phyloP scores from a whole-genome alignment of 2,329 filamentous ascomycete genomes.

The Pestalotiopsis sp. region DNA sequence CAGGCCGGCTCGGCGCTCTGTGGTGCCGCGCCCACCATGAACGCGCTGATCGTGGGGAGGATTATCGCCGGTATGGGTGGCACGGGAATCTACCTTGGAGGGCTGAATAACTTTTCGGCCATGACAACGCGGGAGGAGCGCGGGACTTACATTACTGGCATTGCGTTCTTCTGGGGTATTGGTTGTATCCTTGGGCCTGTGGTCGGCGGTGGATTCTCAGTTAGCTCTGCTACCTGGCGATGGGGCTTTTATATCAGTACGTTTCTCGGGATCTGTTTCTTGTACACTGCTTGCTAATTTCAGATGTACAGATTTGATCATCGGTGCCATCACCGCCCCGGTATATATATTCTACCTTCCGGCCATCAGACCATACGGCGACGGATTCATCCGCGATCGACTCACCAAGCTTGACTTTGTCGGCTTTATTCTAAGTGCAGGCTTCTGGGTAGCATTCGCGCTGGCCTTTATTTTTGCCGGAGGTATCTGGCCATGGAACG shows the following conservation, averaged over 20 bases:
- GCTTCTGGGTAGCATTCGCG: slow-evolving; percentile 40
- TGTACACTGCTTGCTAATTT: neutral
- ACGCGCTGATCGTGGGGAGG: slow-evolving; percentile 48
- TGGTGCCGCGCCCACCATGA: slow-evolving; percentile 43
- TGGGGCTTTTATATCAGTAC: slow-evolving; percentile 54
- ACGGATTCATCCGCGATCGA: slow-evolving; percentile 23
- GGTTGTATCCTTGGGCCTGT: slow-evolving; percentile 48
- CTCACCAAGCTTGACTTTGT: slow-evolving; percentile 42
- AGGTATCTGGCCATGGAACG: slow-evolving; percentile 47
- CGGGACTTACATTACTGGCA: slow-evolving; percentile 27
- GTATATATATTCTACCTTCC: slow-evolving; percentile 34
- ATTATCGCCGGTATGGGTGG: slow-evolving; percentile 47
- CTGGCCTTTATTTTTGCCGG: slow-evolving; percentile 57
- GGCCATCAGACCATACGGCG: slow-evolving; percentile 17
- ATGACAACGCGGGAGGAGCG: slow-evolving; percentile 29
- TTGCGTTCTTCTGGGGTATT: slow-evolving; percentile 40
- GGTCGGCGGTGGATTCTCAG: slow-evolving; percentile 31
- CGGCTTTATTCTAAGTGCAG: slow-evolving; percentile 44
- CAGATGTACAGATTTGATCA: slow-evolving; percentile 41
- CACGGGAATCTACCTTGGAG: slow-evolving; percentile 41
- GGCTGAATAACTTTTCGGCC: slow-evolving; percentile 23
- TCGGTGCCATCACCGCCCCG: slow-evolving; percentile 37
- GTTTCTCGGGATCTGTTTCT: neutral
- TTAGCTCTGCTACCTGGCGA: slow-evolving; percentile 15
- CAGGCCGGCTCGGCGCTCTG: slow-evolving; percentile 35